Evolutionary conservation across 345 rosid genomes (phyloP), one percentile per base, ranked within the genome.

Genomic region (Eucalyptus leucophloia): DNA sequence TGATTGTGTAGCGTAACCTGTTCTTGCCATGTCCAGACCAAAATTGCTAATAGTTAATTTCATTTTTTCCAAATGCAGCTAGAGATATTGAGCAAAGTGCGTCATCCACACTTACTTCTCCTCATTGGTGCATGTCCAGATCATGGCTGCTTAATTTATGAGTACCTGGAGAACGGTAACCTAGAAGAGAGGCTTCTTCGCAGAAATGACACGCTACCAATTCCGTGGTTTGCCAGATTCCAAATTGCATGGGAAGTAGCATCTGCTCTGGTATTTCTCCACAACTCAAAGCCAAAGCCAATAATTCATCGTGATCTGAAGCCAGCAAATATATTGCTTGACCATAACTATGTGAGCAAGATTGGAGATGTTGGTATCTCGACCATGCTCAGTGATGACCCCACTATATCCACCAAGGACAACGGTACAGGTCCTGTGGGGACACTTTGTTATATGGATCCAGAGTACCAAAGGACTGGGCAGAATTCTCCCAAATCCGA

Each of bases 361-460:
- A 94, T 98, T 32, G 96, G 99, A 89, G 99, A 98, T 87, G 98
- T 98, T 4, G 99, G 99, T 50, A 95, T 98, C 54, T 94, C 99
- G 69, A 95, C 95, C 72, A 92, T 94, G 90, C 92, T 96, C 62
- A 90, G 90, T 50, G 88, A 87, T 8, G 97, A 95, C 32, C 86
- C 93, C 26, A 86, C 88, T 26, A 47, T 89, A 45, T 91, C 94
- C 87, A 89, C 94, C 34, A 89, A 88, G 89, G 91, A 87, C 90
- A 94, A 91, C 86, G 95, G 95, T 80, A 95, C 97, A 30, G 95
- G 93, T 34, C 98, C 96, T 1, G 98, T 94, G 17, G 99, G 99
- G 72, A 96, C 99, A 13, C 90, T 95, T 42, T 95, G 97, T 92
- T 98, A 98, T 62, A 95, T 97, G 9, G 99, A 98, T 89, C 99